Conservation (phyloP, 352 stramenopile genomes). For the Lagenidium giganteum region DNA sequence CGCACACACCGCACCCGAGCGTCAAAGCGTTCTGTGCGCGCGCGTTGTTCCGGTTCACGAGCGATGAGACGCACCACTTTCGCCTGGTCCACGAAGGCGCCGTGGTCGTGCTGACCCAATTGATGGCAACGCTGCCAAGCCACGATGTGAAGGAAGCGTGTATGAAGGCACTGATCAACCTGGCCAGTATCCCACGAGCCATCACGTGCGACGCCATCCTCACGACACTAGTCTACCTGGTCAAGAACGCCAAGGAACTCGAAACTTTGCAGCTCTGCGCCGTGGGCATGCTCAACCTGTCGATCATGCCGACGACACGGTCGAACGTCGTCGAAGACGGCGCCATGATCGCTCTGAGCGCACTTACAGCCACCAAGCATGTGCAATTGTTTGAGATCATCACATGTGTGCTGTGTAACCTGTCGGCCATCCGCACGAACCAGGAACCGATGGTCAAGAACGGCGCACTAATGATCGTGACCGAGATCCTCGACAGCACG, state of each 20-base stretch:
- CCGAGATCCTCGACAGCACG: constrained; percentile 32
- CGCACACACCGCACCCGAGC: constrained; percentile 43
- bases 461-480: constrained; percentile 37
- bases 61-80: constrained; percentile 59
- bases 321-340: constrained; percentile 57
- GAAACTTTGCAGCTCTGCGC: constrained; percentile 29
- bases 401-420: constrained; percentile 51
- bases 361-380: constrained; percentile 32
- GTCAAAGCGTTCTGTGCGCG: constrained; percentile 55
- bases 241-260: constrained; percentile 22
- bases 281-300: constrained; percentile 59
- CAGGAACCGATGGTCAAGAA: constrained; percentile 59
- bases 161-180: constrained; percentile 55
- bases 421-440: constrained; percentile 54
- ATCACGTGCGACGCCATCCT: constrained; percentile 54
- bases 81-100: constrained; percentile 57
- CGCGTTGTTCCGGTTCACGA: constrained; percentile 46
- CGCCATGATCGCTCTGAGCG: constrained; percentile 32
- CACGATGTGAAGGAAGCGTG: constrained; percentile 41
- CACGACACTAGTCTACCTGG: constrained; percentile 30
- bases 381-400: constrained; percentile 37
- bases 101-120: constrained; percentile 41
- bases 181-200: constrained; percentile 40
- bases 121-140: constrained; percentile 36
- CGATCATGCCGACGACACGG: constrained; percentile 57